Percentiles rank a stretch among this genome's conserved stretches.
These are phyloP conservation scores for Pseudopithomyces maydicus DNA, from an alignment of 2,329 filamentous ascomycete genomes.

Conservation along the genomic window DNA sequence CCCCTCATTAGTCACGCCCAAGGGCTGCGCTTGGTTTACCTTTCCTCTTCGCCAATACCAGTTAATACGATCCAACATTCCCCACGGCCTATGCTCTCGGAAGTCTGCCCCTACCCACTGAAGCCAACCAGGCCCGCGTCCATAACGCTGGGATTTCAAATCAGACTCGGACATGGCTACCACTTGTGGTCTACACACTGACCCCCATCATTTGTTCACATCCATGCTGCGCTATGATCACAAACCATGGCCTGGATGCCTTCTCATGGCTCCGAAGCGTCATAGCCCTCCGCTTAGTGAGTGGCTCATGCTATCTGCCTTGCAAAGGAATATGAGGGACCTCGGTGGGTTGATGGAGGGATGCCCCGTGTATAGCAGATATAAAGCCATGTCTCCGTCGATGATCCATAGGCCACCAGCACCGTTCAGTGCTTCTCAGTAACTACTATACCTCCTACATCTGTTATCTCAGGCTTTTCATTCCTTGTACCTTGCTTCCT, in stretches of 20 bases:
- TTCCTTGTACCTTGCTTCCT: not conserved
- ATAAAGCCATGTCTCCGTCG: constrained; percentile 7
- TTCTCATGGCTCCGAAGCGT: constrained; percentile 9
- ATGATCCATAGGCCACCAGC: not conserved
- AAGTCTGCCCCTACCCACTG: constrained; percentile 3
- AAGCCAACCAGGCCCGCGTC: not conserved
- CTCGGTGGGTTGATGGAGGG: not conserved
- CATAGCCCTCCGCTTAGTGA: constrained; percentile 13
- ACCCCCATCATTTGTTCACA: constrained; percentile 3
- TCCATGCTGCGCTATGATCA: constrained; percentile 9
- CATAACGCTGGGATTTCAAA: not conserved
- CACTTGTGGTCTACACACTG: not conserved
- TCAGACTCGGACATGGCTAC: constrained; percentile 8
- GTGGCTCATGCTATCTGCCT: constrained; percentile 12
- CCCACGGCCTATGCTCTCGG: constrained; percentile 3
- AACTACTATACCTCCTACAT: not conserved
- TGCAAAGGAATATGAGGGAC: constrained; percentile 8
- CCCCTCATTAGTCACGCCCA: constrained; percentile 13
- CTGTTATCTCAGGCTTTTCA: not conserved
- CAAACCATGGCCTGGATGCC: constrained; percentile 10
- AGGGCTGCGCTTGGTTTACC: constrained; percentile 5
- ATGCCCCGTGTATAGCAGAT: not conserved
- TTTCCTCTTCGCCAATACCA: constrained; percentile 3
- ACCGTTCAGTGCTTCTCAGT: not conserved
- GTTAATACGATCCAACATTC: constrained; percentile 1